These are phyloP conservation scores for Lactarius akahatsu DNA, from an alignment of 768 basidiomycete species.

Conservation along the genomic window DNA sequence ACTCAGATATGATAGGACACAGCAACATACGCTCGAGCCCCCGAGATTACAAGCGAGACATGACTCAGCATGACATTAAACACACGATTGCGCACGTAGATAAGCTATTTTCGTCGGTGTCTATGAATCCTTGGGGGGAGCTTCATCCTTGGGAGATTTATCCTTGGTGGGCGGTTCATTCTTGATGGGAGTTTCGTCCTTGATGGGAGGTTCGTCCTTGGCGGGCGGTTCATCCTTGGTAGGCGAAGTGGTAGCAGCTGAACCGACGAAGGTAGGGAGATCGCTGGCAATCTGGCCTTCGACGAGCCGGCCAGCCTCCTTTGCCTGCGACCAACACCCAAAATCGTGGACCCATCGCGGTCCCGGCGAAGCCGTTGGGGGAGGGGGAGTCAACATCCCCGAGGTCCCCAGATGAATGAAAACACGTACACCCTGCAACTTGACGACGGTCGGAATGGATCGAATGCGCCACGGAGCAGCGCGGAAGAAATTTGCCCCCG, in stretches of 20 bases:
- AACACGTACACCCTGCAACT: conserved; percentile 51
- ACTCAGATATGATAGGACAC: background rate
- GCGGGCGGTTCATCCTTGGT: too few relatives aligned
- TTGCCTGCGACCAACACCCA: conserved; percentile 18
- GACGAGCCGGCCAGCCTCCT: conserved; percentile 28
- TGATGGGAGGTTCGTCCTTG: background rate
- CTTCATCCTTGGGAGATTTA: too few relatives aligned
- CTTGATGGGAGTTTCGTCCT: too few relatives aligned
- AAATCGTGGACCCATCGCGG: conserved; percentile 4
- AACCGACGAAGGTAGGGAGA: conserved; percentile 18
- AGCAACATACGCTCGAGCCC: background rate
- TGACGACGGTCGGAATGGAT: conserved; percentile 67
- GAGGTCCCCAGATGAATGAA: conserved; percentile 15
- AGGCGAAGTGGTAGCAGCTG: background rate
- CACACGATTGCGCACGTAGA: background rate
- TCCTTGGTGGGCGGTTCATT: background rate
- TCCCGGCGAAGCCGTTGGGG: background rate
- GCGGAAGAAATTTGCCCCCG: conserved; percentile 55
- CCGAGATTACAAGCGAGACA: background rate
- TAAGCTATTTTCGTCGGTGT: conserved; percentile 1
- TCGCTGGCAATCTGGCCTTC: conserved; percentile 27
- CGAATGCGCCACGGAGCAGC: conserved; percentile 60
- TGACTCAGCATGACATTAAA: background rate
- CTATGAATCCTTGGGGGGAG: conserved; percentile 6
- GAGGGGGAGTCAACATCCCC: background rate